Conservation (phyloP, 805 yeast species). For the Kazachstania kunashirensis region DNA sequence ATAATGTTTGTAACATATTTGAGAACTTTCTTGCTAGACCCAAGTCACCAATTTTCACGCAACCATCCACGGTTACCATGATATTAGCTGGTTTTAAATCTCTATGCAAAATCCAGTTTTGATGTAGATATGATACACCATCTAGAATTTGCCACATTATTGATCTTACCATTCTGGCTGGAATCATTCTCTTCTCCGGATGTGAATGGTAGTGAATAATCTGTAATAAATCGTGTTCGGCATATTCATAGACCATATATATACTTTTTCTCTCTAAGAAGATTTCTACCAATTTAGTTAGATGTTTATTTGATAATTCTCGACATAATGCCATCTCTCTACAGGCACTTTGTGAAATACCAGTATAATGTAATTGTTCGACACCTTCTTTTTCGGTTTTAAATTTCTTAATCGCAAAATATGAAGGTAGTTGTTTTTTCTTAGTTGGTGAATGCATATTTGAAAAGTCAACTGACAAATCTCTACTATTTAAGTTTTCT, state of each 20-base stretch:
- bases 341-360: slow-evolving; percentile 91
- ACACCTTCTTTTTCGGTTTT: slow-evolving; percentile 84
- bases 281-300: slow-evolving; percentile 72
- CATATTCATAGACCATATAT: slow-evolving; percentile 91
- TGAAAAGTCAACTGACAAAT: too few species aligned
- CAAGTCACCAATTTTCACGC: slow-evolving; percentile 91
- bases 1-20: slow-evolving; percentile 76
- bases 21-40: slow-evolving; percentile 85
- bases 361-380: slow-evolving; percentile 81
- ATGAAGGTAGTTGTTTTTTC: slow-evolving; percentile 15
- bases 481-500: too few species aligned
- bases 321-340: slow-evolving; percentile 93
- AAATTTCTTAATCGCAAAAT: slow-evolving; percentile 89
- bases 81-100: slow-evolving; percentile 97
- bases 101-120: slow-evolving; percentile 92
- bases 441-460: neutral
- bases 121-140: slow-evolving; percentile 86
- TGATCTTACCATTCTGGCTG: slow-evolving; percentile 69
- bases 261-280: slow-evolving; percentile 81
- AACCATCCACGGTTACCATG: slow-evolving; percentile 84
- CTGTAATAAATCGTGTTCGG: slow-evolving; percentile 91
- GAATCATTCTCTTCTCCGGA: slow-evolving; percentile 71
- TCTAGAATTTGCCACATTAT: slow-evolving; percentile 86
- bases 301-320: slow-evolving; percentile 71
- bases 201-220: slow-evolving; percentile 91